Evolutionary conservation across 139 green algal species (phyloP).

Genomic region (Microglena sp.): DNA sequence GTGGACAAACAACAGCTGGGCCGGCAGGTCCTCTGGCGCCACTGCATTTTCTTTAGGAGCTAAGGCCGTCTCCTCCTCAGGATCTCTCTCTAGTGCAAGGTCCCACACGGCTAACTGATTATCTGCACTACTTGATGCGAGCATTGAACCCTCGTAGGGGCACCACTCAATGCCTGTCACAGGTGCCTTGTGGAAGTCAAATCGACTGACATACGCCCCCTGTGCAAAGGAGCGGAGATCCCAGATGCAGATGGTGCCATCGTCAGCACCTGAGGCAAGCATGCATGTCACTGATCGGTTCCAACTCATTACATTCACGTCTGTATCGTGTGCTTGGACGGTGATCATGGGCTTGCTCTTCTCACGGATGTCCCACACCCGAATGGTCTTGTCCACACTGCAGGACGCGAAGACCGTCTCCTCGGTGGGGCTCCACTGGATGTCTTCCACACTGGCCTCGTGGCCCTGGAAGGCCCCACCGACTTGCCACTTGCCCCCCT

Average conservation of each 20-base stretch:
- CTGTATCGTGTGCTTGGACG: constrained; percentile 56
- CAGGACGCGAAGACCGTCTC: constrained; percentile 81
- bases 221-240: constrained; percentile 78
- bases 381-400: constrained; percentile 63
- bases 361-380: constrained; percentile 83
- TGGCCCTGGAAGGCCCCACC: constrained; percentile 38
- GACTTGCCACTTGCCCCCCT: constrained; percentile 56
- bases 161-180: constrained; percentile 93
- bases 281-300: constrained; percentile 84
- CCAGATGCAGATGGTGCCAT: constrained; percentile 85
- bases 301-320: constrained; percentile 98
- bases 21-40: constrained; percentile 67
- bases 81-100: constrained; percentile 89
- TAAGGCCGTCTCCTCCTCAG: constrained; percentile 83
- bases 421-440: constrained; percentile 92
- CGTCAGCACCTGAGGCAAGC: constrained; percentile 84
- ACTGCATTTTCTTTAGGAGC: constrained; percentile 56
- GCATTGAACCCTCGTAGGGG: constrained; percentile 84
- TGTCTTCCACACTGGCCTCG: constrained; percentile 75
- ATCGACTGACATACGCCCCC: constrained; percentile 23
- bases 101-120: constrained; percentile 76
- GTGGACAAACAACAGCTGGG: constrained; percentile 92
- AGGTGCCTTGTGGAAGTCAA: constrained; percentile 34
- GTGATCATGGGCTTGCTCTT: constrained; percentile 29
- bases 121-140: constrained; percentile 66